Conservation (phyloP, 495 filamentous ascomycete species). For the Echria macrotheca region DNA sequence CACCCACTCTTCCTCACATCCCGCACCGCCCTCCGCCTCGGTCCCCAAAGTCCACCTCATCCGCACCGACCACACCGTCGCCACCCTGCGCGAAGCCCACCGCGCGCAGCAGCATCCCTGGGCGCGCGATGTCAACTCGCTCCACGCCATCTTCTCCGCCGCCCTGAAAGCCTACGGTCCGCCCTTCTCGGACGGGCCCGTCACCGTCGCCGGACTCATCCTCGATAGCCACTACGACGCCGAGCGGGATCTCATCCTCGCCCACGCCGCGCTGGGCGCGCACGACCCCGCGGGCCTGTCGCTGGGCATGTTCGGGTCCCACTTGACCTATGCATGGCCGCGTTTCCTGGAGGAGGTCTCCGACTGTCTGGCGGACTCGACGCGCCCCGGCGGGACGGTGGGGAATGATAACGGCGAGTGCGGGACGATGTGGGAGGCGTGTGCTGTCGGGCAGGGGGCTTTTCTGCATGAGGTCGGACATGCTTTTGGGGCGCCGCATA, state of each 20-base stretch:
- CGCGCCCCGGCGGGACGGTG: slow-evolving; percentile 26
- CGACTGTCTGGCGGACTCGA: slow-evolving; percentile 28
- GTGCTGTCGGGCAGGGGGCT: slow-evolving; percentile 38
- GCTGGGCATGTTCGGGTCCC: slow-evolving; percentile 44
- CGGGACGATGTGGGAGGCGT: slow-evolving; percentile 33
- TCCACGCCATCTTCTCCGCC: slow-evolving; percentile 37
- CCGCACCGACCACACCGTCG: slow-evolving; percentile 36
- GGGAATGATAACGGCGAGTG: slow-evolving; percentile 39
- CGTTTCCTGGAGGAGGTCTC: slow-evolving; percentile 34
- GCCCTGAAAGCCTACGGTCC: slow-evolving; percentile 37
- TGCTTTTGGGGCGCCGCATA: slow-evolving; percentile 35
- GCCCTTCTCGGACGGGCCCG: neutral
- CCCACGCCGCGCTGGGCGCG: slow-evolving; percentile 40
- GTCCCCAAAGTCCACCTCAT: slow-evolving; percentile 43
- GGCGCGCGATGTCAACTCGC: slow-evolving; percentile 19
- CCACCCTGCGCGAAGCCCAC: slow-evolving; percentile 30
- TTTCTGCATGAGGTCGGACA: slow-evolving; percentile 39
- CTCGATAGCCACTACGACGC: slow-evolving; percentile 33
- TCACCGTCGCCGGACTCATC: slow-evolving; percentile 1
- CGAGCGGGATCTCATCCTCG: slow-evolving; percentile 31
- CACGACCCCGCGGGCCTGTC: slow-evolving; percentile 37
- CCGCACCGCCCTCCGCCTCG: slow-evolving; percentile 16
- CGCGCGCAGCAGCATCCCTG: slow-evolving; percentile 32
- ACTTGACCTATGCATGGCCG: slow-evolving; percentile 43
- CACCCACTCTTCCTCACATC: neutral